These are phyloP conservation scores for Xylaria palmicola DNA, from an alignment of 495 filamentous ascomycete species.

Conservation along the genomic window DNA sequence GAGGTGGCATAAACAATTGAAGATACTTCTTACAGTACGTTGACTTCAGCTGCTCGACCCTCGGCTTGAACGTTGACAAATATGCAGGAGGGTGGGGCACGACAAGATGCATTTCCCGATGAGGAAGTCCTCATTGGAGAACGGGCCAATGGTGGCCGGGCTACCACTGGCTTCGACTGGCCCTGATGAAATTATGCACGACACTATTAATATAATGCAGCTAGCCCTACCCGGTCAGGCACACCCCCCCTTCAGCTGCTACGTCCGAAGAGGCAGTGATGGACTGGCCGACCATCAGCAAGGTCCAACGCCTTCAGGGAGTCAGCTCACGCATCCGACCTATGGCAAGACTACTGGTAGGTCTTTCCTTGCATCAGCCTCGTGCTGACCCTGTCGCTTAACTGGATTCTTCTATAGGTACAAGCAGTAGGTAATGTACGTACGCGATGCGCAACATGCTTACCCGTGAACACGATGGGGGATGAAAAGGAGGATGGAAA, in stretches of 20 bases:
- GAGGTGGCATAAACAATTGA: background rate
- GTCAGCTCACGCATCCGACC: conserved; percentile 1
- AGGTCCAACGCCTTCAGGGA: background rate
- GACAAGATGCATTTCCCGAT: conserved; percentile 2
- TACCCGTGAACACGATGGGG: too few relatives aligned
- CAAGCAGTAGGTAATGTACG: background rate
- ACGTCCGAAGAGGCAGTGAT: conserved; percentile 6
- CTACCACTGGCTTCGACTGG: too few relatives aligned
- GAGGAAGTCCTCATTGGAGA: background rate
- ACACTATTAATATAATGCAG: conserved; percentile 3
- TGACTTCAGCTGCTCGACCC: background rate
- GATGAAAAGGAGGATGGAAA: background rate
- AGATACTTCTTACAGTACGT: background rate
- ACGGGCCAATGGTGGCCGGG: background rate
- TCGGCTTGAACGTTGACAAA: conserved; percentile 10
- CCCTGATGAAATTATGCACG: background rate
- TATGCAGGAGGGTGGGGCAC: conserved; percentile 8
- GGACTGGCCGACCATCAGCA: background rate
- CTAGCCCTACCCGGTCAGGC: background rate
- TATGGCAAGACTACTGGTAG: background rate
- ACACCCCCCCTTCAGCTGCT: background rate
- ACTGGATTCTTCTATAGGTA: background rate
- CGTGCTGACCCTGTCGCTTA: conserved; percentile 6
- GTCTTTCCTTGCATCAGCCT: conserved; percentile 11
- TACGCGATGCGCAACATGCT: background rate